Evolutionary conservation across 805 yeast species (phyloP).

Genomic region (Monosporozyma servazzii): DNA sequence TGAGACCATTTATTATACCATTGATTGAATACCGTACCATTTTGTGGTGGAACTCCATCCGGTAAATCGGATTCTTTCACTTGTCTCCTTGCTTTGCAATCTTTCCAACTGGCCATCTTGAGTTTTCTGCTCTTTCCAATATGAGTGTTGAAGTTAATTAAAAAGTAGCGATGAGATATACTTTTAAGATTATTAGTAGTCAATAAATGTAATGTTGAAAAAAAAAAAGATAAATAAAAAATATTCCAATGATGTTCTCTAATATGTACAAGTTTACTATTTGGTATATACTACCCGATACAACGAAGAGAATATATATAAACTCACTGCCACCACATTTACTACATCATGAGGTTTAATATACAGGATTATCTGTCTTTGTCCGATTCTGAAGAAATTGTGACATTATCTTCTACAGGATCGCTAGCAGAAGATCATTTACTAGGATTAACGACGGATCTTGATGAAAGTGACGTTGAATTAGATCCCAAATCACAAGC

Average conservation of each 20-base stretch:
- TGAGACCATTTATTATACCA: slow-evolving; percentile 88
- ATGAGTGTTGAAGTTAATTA: background rate
- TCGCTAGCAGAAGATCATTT: background rate
- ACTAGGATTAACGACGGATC: background rate
- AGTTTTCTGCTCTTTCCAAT: background rate
- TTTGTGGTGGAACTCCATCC: slow-evolving; percentile 55
- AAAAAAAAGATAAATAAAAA: background rate
- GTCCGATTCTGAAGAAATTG: background rate
- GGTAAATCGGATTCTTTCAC: slow-evolving; percentile 51
- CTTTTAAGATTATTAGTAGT: background rate
- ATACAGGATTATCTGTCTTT: slow-evolving; percentile 1
- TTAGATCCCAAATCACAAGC: slow-evolving; percentile 8
- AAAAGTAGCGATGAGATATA: background rate
- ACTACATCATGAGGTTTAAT: slow-evolving; percentile 5
- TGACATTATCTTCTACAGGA: background rate
- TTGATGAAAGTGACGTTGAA: background rate
- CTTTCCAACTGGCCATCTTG: slow-evolving; percentile 14
- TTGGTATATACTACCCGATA: no score
- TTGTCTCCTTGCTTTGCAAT: slow-evolving; percentile 62
- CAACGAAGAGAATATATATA: no score
- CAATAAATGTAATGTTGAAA: background rate
- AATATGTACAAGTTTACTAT: no score
- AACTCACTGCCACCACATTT: background rate
- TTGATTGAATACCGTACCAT: slow-evolving; percentile 71
- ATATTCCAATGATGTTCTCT: no score